phyloP scores from a whole-genome alignment of 306 rosid species.

The Aeschynomene evenia region DNA sequence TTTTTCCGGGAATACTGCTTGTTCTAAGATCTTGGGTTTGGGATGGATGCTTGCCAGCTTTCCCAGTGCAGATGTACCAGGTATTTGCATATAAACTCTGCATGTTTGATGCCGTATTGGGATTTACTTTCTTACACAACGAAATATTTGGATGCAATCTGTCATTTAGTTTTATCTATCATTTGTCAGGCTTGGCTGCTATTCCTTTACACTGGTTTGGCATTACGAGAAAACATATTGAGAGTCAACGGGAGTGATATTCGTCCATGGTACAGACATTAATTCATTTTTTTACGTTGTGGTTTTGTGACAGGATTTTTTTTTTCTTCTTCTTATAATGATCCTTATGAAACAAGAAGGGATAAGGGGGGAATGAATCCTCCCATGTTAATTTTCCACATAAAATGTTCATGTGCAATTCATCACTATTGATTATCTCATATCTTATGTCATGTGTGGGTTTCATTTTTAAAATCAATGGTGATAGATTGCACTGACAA shows the following conservation, averaged over 20 bases:
- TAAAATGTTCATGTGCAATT: too few relatives aligned
- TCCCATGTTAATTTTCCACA: too few relatives aligned
- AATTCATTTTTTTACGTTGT: neutral
- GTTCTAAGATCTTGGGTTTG: conserved; percentile 82
- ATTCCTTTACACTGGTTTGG: conserved; percentile 92
- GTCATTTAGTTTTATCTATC: conserved; percentile 22
- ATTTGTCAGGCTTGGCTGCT: conserved; percentile 86
- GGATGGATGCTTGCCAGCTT: conserved; percentile 95
- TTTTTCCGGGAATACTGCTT: conserved; percentile 79
- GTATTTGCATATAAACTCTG: conserved; percentile 37
- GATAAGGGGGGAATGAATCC: too few relatives aligned
- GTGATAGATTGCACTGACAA: too few relatives aligned
- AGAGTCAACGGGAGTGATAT: conserved; percentile 96
- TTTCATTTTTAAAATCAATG: too few relatives aligned
- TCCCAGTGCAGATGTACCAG: conserved; percentile 96
- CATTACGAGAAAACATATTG: conserved; percentile 92
- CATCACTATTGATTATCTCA: too few relatives aligned
- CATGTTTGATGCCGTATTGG: neutral
- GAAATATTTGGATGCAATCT: conserved; percentile 24
- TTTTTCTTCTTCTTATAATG: neutral
- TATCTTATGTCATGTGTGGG: too few relatives aligned
- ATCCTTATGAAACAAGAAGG: neutral
- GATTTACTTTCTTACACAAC: conserved; percentile 14
- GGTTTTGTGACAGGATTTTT: neutral
- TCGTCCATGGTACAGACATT: conserved; percentile 75